Conservation (phyloP, 805 yeast species). For the Starmerella riodocensis region DNA sequence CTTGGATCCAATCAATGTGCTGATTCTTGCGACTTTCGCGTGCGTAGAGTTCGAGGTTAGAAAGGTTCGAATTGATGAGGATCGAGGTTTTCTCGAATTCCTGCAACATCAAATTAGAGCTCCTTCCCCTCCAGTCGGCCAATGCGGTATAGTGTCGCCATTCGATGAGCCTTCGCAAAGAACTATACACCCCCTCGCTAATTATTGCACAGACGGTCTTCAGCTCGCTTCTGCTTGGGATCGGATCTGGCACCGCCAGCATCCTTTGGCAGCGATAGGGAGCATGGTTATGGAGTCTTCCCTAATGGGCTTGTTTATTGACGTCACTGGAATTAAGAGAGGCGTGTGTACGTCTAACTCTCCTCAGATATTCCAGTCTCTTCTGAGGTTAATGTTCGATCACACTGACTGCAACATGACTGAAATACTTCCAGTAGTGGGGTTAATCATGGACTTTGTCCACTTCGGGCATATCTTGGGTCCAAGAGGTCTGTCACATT, state of each 20-base stretch:
- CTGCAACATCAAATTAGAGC: not conserved
- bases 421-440: not conserved
- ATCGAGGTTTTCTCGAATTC: not conserved
- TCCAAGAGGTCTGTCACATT: not conserved
- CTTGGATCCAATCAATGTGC: not conserved
- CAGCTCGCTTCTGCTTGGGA: not conserved
- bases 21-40: not conserved
- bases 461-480: not conserved
- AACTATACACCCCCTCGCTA: not conserved
- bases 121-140: not conserved
- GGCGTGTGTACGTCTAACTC: not conserved
- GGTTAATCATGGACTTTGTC: not conserved
- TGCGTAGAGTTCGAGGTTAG: not conserved
- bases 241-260: conserved; percentile 1
- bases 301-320: not conserved
- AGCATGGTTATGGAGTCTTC: not conserved
- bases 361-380: not conserved
- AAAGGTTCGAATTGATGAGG: not conserved
- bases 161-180: not conserved
- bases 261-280: not conserved
- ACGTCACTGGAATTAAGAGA: not conserved
- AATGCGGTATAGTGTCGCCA: not conserved
- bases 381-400: not conserved
- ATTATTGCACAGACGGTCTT: not conserved
- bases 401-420: not conserved